phyloP scores from a whole-genome alignment of 441 rosid species.

The Mallotus japonicus region DNA sequence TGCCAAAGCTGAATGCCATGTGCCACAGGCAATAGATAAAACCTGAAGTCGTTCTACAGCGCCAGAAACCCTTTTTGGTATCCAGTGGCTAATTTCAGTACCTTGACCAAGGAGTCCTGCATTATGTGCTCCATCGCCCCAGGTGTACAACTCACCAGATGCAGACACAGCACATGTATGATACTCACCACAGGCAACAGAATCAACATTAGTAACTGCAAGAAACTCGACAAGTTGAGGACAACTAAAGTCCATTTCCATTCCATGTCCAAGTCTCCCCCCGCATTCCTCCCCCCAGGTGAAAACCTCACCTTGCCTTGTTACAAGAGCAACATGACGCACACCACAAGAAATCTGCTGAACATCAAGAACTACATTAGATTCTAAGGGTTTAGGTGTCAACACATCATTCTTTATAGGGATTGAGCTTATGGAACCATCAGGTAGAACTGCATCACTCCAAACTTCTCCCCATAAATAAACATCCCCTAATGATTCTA shows the following conservation, averaged over 20 bases:
- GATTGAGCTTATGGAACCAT: slow-evolving; percentile 48
- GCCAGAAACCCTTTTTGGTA: slow-evolving; percentile 85
- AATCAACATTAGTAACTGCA: slow-evolving; percentile 69
- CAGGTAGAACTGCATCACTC: slow-evolving; percentile 60
- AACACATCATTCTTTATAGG: slow-evolving; percentile 56
- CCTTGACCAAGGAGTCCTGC: slow-evolving; percentile 92
- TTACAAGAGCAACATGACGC: slow-evolving; percentile 76
- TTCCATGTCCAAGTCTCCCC: slow-evolving; percentile 93
- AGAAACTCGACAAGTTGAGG: slow-evolving; percentile 81
- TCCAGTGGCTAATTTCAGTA: slow-evolving; percentile 79
- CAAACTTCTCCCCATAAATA: slow-evolving; percentile 95
- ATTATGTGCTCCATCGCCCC: slow-evolving; percentile 94
- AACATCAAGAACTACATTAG: slow-evolving; percentile 91
- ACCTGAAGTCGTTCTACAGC: slow-evolving; percentile 85
- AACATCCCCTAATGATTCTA: slow-evolving; percentile 90
- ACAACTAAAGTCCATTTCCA: slow-evolving; percentile 54
- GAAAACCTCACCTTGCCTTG: slow-evolving; percentile 94
- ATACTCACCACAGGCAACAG: slow-evolving; percentile 76
- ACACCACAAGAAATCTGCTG: slow-evolving; percentile 86
- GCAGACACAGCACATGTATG: slow-evolving; percentile 81
- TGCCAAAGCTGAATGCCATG: slow-evolving; percentile 89
- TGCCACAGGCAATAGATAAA: slow-evolving; percentile 76
- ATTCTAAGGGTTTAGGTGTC: slow-evolving; percentile 75
- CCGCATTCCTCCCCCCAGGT: slow-evolving; percentile 97
- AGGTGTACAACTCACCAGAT: slow-evolving; percentile 72